These are phyloP conservation scores for Yarrowia galli DNA, from an alignment of 1,139 yeast species.

Conservation along the genomic window DNA sequence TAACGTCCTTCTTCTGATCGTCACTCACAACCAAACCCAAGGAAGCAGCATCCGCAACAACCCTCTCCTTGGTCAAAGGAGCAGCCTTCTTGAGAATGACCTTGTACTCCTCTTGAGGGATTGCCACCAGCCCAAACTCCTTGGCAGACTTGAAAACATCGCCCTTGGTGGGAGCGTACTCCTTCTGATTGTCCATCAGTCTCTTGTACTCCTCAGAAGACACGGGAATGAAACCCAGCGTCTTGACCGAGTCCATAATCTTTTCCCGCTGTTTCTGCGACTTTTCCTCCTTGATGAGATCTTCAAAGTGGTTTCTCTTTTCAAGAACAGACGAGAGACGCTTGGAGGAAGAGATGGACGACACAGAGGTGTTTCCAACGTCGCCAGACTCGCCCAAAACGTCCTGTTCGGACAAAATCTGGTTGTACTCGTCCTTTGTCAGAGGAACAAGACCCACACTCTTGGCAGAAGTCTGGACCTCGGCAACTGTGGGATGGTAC, in stretches of 20 bases:
- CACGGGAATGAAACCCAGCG: constrained; percentile 51
- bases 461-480: constrained; percentile 59
- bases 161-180: constrained; percentile 51
- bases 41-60: constrained; percentile 41
- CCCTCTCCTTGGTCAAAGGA: constrained; percentile 39
- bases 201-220: constrained; percentile 52
- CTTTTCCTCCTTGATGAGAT: constrained; percentile 45
- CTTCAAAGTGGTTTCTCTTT: constrained; percentile 51
- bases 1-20: background rate
- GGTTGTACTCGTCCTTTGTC: constrained; percentile 57
- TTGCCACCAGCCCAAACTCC: constrained; percentile 53
- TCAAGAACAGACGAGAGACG: constrained; percentile 49
- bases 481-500: constrained; percentile 47
- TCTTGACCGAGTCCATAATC: constrained; percentile 49
- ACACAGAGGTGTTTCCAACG: constrained; percentile 38
- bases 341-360: constrained; percentile 27
- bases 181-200: constrained; percentile 49
- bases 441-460: constrained; percentile 59
- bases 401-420: constrained; percentile 42
- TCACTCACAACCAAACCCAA: constrained; percentile 13
- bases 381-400: constrained; percentile 10
- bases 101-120: constrained; percentile 52
- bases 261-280: constrained; percentile 46
- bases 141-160: constrained; percentile 53
- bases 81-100: constrained; percentile 45